Evolutionary conservation across 805 yeast species (phyloP), one percentile per base, ranked within the genome.

Genomic region (Ogataea angusta): DNA sequence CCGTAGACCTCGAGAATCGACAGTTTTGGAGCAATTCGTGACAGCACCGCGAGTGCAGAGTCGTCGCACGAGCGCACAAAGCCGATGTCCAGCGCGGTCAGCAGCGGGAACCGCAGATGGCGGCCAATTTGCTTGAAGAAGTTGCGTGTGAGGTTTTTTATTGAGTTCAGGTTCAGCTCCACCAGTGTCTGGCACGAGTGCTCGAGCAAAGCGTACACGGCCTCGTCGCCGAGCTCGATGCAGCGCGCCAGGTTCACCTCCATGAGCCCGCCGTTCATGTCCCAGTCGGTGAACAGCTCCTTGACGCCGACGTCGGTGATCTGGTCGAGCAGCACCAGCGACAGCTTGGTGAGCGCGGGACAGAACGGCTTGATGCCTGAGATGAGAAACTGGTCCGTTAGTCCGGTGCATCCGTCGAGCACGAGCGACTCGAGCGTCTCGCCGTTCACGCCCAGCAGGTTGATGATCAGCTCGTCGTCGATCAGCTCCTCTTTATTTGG

Each of bases 51-150:
- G n/a, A 90, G 59, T 0, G 78, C 73, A 14, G 70, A 73, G 60
- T 91, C 87, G 56, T 88, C 88, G 10, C 87, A 74, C 15, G 78
- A 68, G 28, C 95, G 68, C 3, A 88, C 85, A 62, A 91, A 91
- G 0, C 97, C 95, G 10, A 80, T 56, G 59, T 91, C 93, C 13
- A 86, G 52, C 24, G 77, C 72, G 0, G 87, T 78, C 30, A 91
- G 63, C 21, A 80, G 71, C 2, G 89, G 85, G 31, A 79, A 67
- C 10, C 58, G 45, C 15, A 56, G 62, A 56, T 46, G 64, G 39
- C 77, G 73, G 36, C 66, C 71, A 3, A 73, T 48, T 35, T 67
- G 68, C 37, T 68, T 64, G 53, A 83, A 73, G 6, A 80, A 66
- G 5, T 67, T 65, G 12, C 69, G 64, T 0, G 85, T 68, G 1